phyloP scores from a whole-genome alignment of 345 rosid genomes.

The Moringa oleifera region DNA sequence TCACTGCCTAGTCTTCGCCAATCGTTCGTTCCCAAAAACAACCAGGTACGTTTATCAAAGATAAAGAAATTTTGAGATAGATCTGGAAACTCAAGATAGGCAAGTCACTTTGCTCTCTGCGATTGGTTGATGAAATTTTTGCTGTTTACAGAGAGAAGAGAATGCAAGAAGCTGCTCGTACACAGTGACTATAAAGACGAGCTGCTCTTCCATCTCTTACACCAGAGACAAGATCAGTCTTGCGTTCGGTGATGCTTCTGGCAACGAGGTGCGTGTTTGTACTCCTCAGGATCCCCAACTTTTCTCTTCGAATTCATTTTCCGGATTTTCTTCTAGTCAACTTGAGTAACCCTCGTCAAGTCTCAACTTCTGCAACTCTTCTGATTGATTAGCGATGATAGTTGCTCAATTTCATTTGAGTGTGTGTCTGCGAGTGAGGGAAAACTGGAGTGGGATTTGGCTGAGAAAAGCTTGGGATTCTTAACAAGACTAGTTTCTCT shows the following conservation, averaged over 20 bases:
- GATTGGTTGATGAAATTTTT: background rate
- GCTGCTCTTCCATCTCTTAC: conserved; percentile 51
- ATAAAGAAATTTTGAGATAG: background rate
- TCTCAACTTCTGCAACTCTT: no score
- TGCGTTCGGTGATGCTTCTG: conserved; percentile 62
- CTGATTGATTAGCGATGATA: no score
- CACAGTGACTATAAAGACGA: conserved; percentile 48
- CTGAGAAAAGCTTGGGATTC: no score
- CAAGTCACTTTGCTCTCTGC: background rate
- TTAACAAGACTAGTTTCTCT: no score
- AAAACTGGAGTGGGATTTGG: no score
- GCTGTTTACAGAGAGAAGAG: conserved; percentile 11
- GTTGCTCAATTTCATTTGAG: no score
- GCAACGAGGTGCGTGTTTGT: conserved; percentile 55
- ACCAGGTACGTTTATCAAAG: conserved; percentile 22
- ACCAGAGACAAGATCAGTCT: conserved; percentile 67
- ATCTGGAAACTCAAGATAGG: background rate
- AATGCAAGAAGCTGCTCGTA: conserved; percentile 41
- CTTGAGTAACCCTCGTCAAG: no score
- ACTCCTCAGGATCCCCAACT: no score
- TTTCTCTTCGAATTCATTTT: no score
- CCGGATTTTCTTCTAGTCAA: no score
- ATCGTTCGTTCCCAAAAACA: conserved; percentile 29
- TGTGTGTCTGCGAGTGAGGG: no score
- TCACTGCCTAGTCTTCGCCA: conserved; percentile 22